Evolutionary conservation across 2,329 filamentous ascomycete genomes (phyloP), one percentile per base, ranked within the genome.

Genomic region (Cercospora sp.): DNA sequence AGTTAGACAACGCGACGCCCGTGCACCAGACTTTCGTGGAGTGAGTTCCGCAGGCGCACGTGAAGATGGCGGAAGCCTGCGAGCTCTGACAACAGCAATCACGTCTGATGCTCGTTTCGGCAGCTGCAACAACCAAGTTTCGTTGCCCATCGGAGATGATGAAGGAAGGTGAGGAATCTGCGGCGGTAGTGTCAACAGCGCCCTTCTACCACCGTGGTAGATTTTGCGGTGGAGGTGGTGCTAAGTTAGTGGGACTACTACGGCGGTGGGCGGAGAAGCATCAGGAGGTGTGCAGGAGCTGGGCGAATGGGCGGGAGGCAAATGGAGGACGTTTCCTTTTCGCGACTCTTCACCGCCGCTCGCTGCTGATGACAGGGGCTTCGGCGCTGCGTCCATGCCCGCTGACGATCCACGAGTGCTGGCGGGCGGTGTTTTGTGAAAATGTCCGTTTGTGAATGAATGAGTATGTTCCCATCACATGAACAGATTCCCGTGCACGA

Each of bases 321-420:
- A 53, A 57, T 28, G 53, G 53, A 57, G 53, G 53, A 57, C 26
- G 53, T 57, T 57, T 28, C 53, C 53, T 57, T 30, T 57, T 30
- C 53, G 45, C 45, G 45, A 12, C 45, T 51, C 23, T 57, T 57
- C 53, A 57, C 53, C 53, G 53, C 53, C 53, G 53, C 53, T 57
- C 45, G 53, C 53, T 57, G 53, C 53, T 57, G 53, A 31, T 31
- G 53, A 57, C 53, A 57, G 53, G 53, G 53, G 53, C 53, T 30
- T 8, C 51, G 51, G 42, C 42, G 42, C 42, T 51, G 45, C 53
- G 53, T 31, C 4, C 53, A 30, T n/a, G 28, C 53, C 26, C 9
- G 6, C 53, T 20, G 53, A 28, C 53, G 28, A 28, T 57, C 53
- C 26, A 16, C 26, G 26, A 8, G 10, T 57, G 23, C 23, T 57